Evolutionary conservation across 768 basidiomycete species (phyloP), one percentile per base, ranked within the genome.

Genomic region (Termitomyces sp.): DNA sequence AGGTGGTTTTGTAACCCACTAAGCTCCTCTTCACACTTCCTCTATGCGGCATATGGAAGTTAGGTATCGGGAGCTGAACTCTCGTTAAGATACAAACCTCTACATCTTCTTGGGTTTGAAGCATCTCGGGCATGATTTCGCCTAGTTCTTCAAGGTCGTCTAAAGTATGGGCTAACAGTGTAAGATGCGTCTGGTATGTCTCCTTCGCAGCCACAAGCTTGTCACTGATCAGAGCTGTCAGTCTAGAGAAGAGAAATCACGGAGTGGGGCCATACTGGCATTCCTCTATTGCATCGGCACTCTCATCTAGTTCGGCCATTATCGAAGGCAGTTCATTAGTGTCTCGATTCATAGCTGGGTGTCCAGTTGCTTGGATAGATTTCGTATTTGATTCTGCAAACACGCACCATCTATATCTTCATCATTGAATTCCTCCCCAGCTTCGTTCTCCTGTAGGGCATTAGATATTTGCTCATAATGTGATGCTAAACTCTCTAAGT

Each of bases 401-500:
- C 35, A 37, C 37, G 30, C 4, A 86, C 89, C 81, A 72, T 82
- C 78, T 54, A 90, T 69, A 63, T 91, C 91, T 27, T 84, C 86
- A 55, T 88, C 86, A 10, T 72, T 73, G 55, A 89, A 85, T 5
- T 65, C 74, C 65, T 84, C 85, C 2, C 88, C 88, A n/a, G 77
- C 77, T 59, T 91, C 89, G 44, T 76, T 81, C 23, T 88, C 86
- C 48, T 79, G 79, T 57, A 89, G 66, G 0, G 88, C 86, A 56
- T 72, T 70, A 1, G 79, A 81, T 86, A 94, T 92, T 59, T 89
- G 83, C 23, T 85, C 85, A 60, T 87, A 93, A 66, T 94, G 91
- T 1, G 77, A 76, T 1, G 85, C 80, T 34, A 94, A 72, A 62
- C 82, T 85, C 63, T 90, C 88, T 10, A 94, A 68, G 49, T 85